Evolutionary conservation across 345 rosid genomes (phyloP).

Genomic region (Brassica nigra): DNA sequence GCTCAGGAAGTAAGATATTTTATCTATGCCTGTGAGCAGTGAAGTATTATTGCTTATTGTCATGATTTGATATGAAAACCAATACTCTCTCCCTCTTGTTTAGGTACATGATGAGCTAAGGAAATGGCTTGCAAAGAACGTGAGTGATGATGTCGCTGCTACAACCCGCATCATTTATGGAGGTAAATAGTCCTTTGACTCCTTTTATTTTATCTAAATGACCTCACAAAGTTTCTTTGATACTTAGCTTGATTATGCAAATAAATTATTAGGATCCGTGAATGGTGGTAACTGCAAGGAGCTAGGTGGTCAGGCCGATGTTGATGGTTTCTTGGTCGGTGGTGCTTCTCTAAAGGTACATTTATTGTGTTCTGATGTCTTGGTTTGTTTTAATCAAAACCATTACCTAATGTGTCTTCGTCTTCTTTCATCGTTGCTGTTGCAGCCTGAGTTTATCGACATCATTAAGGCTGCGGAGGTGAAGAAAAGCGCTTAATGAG

Average conservation of each 20-base stretch:
- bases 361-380: background rate
- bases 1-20: conserved; percentile 80
- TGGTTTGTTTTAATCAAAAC: background rate
- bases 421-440: background rate
- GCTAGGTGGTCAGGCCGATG: conserved; percentile 69
- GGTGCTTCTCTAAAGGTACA: conserved; percentile 85
- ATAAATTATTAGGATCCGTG: conserved; percentile 60
- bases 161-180: conserved; percentile 84
- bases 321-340: conserved; percentile 91
- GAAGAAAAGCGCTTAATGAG: conserved; percentile 39
- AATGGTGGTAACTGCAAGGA: conserved; percentile 84
- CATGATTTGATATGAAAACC: background rate
- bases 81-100: background rate
- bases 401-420: background rate
- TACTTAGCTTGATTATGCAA: conserved; percentile 5
- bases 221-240: background rate
- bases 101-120: conserved; percentile 83
- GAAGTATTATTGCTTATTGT: background rate
- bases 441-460: conserved; percentile 44
- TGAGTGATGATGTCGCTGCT: conserved; percentile 68
- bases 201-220: background rate
- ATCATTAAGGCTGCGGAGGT: conserved; percentile 44
- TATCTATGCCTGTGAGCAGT: background rate
- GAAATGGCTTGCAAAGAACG: conserved; percentile 77
- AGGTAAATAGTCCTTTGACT: conserved; percentile 52